A percentile compares a stretch with the other conserved stretches of the same genome.
Evolutionary conservation across 1,284 basidiomycete genomes (phyloP).

Genomic region (Trichosporon sp.): DNA sequence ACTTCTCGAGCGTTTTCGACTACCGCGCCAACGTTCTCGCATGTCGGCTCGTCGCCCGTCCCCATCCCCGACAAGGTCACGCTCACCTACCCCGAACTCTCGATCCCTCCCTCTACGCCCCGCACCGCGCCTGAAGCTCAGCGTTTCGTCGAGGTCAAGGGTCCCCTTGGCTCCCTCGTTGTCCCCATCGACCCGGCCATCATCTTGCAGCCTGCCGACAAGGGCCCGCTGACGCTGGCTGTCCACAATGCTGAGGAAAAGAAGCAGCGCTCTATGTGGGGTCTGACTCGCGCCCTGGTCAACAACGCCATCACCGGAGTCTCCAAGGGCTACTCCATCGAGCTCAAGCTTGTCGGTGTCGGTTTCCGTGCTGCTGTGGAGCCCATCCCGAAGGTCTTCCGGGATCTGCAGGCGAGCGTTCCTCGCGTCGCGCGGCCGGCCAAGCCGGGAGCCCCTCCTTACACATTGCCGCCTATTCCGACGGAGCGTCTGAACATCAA

Average conservation of each 20-base stretch:
- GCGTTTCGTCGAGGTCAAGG: conserved; percentile 53
- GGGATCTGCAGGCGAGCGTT: conserved; percentile 32
- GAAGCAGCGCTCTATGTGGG: conserved; percentile 84
- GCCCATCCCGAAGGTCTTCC: conserved; percentile 59
- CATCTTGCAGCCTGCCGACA: conserved; percentile 39
- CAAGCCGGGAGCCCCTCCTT: conserved; percentile 23
- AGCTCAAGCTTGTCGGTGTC: conserved; percentile 86
- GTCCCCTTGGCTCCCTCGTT: conserved; percentile 67
- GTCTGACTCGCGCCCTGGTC: conserved; percentile 81
- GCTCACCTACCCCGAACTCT: conserved; percentile 49
- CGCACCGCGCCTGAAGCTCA: conserved; percentile 21
- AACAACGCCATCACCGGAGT: conserved; percentile 86
- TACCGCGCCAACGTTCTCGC: conserved; percentile 40
- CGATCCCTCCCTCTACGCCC: conserved; percentile 30
- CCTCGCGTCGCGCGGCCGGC: conserved; percentile 15
- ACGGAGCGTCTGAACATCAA: conserved; percentile 65
- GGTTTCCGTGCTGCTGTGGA: conserved; percentile 88
- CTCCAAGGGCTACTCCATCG: conserved; percentile 74
- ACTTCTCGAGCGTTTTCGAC: conserved; percentile 28
- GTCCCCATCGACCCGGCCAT: conserved; percentile 64
- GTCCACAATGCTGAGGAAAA: conserved; percentile 68
- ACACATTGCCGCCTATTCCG: conserved; percentile 23
- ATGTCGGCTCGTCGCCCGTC: conserved; percentile 78
- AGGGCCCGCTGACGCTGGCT: conserved; percentile 48
- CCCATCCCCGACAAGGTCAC: conserved; percentile 60